Conservation (phyloP, 1,284 basidiomycete species). For the Cutaneotrichosporon dermatis region DNA sequence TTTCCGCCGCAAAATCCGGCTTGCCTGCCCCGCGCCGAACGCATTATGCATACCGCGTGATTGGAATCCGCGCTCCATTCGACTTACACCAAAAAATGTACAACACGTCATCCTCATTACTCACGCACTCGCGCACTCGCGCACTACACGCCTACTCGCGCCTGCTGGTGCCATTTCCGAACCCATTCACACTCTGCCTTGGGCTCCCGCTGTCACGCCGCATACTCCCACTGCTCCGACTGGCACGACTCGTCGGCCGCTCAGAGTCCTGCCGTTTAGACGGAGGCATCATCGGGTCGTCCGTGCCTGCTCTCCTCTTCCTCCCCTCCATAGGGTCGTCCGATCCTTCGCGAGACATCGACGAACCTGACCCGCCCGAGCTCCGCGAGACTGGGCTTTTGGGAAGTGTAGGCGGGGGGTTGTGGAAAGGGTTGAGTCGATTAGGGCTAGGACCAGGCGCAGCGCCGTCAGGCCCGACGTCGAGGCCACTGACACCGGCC, state of each 20-base stretch:
- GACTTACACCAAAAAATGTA: too few species aligned
- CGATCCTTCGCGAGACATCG: background rate
- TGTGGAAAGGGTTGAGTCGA: background rate
- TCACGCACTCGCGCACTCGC: too few species aligned
- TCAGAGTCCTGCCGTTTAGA: background rate
- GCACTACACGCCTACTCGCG: too few species aligned
- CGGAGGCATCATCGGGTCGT: background rate
- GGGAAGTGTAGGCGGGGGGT: background rate
- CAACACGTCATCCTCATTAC: too few species aligned
- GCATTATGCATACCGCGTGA: too few species aligned
- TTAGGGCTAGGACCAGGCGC: background rate
- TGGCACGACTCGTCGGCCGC: background rate
- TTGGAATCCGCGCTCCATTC: too few species aligned
- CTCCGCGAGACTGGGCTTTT: background rate
- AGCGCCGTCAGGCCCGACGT: background rate
- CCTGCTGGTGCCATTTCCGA: too few species aligned
- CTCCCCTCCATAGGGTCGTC: constrained; percentile 4
- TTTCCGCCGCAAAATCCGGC: too few species aligned
- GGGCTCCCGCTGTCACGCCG: too few species aligned
- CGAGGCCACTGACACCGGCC: constrained; percentile 1
- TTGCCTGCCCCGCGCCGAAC: too few species aligned
- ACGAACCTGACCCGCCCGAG: background rate
- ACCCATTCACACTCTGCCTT: too few species aligned
- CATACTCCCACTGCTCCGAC: background rate
- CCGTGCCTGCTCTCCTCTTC: background rate